phyloP scores from a whole-genome alignment of 169 alveolate species.

The Perkinsus chesapeaki region DNA sequence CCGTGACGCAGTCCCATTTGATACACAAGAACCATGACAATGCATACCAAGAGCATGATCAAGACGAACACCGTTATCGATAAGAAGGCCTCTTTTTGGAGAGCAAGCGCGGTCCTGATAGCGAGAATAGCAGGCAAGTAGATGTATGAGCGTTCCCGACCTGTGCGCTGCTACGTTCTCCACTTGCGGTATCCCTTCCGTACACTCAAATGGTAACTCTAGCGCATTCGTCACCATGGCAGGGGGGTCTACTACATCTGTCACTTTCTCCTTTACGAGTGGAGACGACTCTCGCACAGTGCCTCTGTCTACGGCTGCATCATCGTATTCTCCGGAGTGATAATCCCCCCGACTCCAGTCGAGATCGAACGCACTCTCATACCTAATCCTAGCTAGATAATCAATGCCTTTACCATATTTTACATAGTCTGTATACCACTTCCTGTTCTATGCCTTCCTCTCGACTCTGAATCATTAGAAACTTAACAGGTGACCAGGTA shows the following conservation, averaged over 20 bases:
- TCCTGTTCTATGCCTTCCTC: too few species aligned
- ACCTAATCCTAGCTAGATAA: not conserved
- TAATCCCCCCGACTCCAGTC: not conserved
- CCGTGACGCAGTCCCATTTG: not conserved
- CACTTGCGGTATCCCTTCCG: too few species aligned
- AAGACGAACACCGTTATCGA: not conserved
- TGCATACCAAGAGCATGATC: not conserved
- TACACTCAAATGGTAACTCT: too few species aligned
- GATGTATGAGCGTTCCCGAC: too few species aligned
- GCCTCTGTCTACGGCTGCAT: not conserved
- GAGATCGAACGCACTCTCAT: not conserved
- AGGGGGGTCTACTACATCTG: too few species aligned
- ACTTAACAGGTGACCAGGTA: too few species aligned
- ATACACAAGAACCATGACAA: not conserved
- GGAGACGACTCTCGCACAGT: not conserved
- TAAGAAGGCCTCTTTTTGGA: not conserved
- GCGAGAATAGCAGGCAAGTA: too few species aligned
- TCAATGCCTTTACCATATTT: not conserved
- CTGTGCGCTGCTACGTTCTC: too few species aligned
- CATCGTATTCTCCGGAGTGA: not conserved
- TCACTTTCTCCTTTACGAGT: not conserved
- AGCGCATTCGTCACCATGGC: too few species aligned
- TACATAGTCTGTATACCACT: not conserved
- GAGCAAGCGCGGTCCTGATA: not conserved
- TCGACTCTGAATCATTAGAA: too few species aligned